Conservation (phyloP, 75 land plant species). For the Picea sitchensis region DNA sequence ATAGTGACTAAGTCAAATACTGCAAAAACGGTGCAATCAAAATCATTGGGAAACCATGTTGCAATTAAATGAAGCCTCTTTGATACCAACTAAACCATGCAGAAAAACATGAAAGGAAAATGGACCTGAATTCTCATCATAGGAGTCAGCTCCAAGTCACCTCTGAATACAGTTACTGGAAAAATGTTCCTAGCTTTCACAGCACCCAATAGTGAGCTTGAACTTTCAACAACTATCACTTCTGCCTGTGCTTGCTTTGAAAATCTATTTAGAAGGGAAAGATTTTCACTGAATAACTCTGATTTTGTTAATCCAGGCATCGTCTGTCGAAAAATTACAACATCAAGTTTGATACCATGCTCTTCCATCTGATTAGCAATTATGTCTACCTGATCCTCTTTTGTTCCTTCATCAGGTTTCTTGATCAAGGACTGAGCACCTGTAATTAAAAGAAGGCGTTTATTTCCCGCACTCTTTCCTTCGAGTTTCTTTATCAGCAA, state of each 20-base stretch:
- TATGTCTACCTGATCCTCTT: constrained; percentile 74
- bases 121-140: constrained; percentile 41
- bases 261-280: constrained; percentile 50
- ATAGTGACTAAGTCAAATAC: too few species aligned
- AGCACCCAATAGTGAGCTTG: constrained; percentile 71
- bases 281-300: constrained; percentile 52
- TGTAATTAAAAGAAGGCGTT: constrained; percentile 78
- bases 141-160: constrained; percentile 83
- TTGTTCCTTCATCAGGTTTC: constrained; percentile 83
- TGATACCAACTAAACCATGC: too few species aligned
- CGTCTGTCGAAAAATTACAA: constrained; percentile 45
- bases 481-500: constrained; percentile 82
- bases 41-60: too few species aligned
- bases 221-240: constrained; percentile 50
- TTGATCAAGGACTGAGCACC: constrained; percentile 62
- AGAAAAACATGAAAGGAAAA: too few species aligned
- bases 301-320: constrained; percentile 11
- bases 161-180: constrained; percentile 88
- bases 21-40: too few species aligned
- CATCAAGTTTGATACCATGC: constrained; percentile 76
- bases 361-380: constrained; percentile 63
- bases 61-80: too few species aligned
- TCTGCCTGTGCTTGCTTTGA: constrained; percentile 52
- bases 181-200: constrained; percentile 68
- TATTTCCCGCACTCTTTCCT: constrained; percentile 60